Conservation (phyloP, 371 early-diverging fungal species). For the Apophysomyces variabilis region DNA sequence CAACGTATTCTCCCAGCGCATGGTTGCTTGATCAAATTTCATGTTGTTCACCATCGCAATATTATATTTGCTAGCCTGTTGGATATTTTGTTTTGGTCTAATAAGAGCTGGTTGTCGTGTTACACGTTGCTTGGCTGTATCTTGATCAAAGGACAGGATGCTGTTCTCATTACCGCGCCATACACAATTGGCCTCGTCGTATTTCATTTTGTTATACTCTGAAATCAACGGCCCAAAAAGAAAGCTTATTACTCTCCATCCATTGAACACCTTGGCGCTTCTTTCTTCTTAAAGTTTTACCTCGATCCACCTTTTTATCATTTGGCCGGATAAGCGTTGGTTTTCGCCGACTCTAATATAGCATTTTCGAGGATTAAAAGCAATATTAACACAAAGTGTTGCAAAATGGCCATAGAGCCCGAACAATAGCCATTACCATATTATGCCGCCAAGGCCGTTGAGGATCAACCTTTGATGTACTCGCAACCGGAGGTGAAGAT, state of each 20-base stretch:
- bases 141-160: slow-evolving; percentile 24
- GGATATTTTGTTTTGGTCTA: slow-evolving; percentile 23
- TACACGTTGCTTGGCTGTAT: neutral
- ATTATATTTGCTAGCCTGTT: slow-evolving; percentile 18
- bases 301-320: slow-evolving; percentile 28
- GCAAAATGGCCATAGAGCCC: neutral
- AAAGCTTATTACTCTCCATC: no score
- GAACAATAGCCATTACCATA: slow-evolving; percentile 18
- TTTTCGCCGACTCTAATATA: slow-evolving; percentile 24
- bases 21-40: slow-evolving; percentile 24
- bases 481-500: neutral
- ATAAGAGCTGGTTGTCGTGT: slow-evolving; percentile 27
- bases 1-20: slow-evolving; percentile 22
- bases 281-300: slow-evolving; percentile 15
- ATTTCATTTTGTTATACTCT: slow-evolving; percentile 43
- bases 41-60: slow-evolving; percentile 23
- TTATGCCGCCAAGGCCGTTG: slow-evolving; percentile 36
- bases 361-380: neutral
- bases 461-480: slow-evolving; percentile 20
- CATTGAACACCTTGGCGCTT: neutral
- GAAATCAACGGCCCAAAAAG: neutral
- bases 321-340: slow-evolving; percentile 31
- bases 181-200: slow-evolving; percentile 20
- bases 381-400: neutral
- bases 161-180: slow-evolving; percentile 48